Conservation (phyloP, 768 basidiomycete species). For the Rossbeevera mucosa region DNA sequence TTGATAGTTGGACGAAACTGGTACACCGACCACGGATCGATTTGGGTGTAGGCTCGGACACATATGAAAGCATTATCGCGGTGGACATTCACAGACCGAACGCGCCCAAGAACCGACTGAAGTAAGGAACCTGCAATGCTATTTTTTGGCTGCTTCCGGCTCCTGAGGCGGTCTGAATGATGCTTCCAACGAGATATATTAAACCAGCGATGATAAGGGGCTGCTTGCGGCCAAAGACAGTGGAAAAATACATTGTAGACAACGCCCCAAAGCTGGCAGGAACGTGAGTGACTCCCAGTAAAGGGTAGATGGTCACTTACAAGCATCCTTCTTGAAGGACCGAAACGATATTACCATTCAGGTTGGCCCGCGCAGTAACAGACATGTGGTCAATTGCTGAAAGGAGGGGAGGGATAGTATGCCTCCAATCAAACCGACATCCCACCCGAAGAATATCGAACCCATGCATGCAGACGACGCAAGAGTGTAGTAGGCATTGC, state of each 20-base stretch:
- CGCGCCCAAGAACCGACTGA: slow-evolving; percentile 56
- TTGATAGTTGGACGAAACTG: slow-evolving; percentile 35
- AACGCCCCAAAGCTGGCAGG: slow-evolving; percentile 39
- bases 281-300: background rate
- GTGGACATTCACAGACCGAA: slow-evolving; percentile 55
- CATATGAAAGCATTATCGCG: slow-evolving; percentile 46
- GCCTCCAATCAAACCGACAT: slow-evolving; percentile 48
- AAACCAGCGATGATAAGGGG: slow-evolving; percentile 41
- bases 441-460: slow-evolving; percentile 48
- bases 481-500: slow-evolving; percentile 46
- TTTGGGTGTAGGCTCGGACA: slow-evolving; percentile 47
- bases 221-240: slow-evolving; percentile 43
- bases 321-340: slow-evolving; percentile 47
- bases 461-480: slow-evolving; percentile 44
- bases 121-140: slow-evolving; percentile 39
- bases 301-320: slow-evolving; percentile 26
- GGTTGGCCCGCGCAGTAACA: slow-evolving; percentile 34
- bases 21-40: slow-evolving; percentile 49
- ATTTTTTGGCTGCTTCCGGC: slow-evolving; percentile 35
- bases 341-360: slow-evolving; percentile 51
- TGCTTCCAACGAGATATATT: slow-evolving; percentile 45
- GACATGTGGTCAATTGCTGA: slow-evolving; percentile 37
- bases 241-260: slow-evolving; percentile 37
- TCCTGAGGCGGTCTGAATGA: slow-evolving; percentile 43
- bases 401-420: slow-evolving; percentile 44